phyloP scores from a whole-genome alignment of 306 rosid species.

The Pyrus pyrifolia region DNA sequence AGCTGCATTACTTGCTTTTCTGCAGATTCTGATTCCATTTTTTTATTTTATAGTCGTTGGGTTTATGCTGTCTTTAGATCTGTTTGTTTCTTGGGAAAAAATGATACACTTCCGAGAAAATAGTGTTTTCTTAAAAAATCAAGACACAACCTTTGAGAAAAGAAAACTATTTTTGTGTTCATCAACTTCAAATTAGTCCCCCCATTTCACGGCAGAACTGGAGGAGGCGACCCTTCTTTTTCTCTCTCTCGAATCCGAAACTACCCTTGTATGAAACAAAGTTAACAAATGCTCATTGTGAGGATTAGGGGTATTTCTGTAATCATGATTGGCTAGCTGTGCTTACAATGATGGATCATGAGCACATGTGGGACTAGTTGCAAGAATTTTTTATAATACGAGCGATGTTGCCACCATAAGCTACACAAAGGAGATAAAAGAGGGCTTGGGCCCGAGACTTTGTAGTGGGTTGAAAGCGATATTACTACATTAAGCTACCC shows the following conservation, averaged over 20 bases:
- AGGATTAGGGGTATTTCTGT: slow-evolving; percentile 23
- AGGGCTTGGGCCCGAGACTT: too few species aligned
- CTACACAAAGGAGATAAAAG: too few species aligned
- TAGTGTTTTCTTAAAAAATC: not conserved
- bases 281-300: not conserved
- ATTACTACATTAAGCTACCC: not conserved
- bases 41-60: slow-evolving; percentile 2
- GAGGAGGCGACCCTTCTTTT: slow-evolving; percentile 18
- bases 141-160: not conserved
- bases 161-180: slow-evolving; percentile 7
- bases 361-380: slow-evolving; percentile 12
- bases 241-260: slow-evolving; percentile 15
- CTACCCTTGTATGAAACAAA: not conserved
- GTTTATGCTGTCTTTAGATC: slow-evolving; percentile 28
- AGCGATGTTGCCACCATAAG: too few species aligned
- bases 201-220: slow-evolving; percentile 65
- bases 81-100: slow-evolving; percentile 33
- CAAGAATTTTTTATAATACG: not conserved
- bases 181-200: slow-evolving; percentile 30
- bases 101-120: not conserved
- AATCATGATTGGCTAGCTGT: slow-evolving; percentile 22
- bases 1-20: slow-evolving; percentile 31
- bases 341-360: slow-evolving; percentile 29
- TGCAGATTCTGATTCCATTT: slow-evolving; percentile 5
- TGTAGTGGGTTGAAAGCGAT: not conserved